A percentile compares a stretch with the other conserved stretches of the same genome.
Evolutionary conservation across 2,329 filamentous ascomycete genomes (phyloP).

Genomic region (Seiridium cupressi): DNA sequence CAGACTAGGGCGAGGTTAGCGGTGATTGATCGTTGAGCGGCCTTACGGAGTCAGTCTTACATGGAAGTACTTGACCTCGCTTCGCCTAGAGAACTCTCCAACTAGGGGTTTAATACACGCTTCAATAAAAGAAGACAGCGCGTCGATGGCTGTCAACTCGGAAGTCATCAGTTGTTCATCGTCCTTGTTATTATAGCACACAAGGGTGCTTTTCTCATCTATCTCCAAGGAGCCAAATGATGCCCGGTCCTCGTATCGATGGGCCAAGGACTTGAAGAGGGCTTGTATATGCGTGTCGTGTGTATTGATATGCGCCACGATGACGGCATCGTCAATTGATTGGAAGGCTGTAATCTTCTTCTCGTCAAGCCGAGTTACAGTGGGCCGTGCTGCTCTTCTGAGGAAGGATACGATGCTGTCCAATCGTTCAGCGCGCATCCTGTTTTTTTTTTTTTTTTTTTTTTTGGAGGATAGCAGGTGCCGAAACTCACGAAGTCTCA

Average conservation of each 20-base stretch:
- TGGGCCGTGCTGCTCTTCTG: constrained; percentile 22
- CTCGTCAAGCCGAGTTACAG: constrained; percentile 20
- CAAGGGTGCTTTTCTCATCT: constrained; percentile 15
- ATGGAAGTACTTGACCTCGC: constrained; percentile 39
- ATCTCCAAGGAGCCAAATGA: constrained; percentile 36
- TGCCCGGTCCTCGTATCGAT: constrained; percentile 35
- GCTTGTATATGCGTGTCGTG: constrained; percentile 25
- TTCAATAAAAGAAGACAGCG: constrained; percentile 36
- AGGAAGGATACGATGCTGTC: constrained; percentile 33
- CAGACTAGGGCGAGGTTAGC: constrained; percentile 22
- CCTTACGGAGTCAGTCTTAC: constrained; percentile 20
- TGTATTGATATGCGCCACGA: constrained; percentile 36
- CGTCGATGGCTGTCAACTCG: constrained; percentile 28
- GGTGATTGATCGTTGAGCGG: neutral
- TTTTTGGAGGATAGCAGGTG: neutral
- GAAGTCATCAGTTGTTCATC: constrained; percentile 29
- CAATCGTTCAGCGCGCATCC: too few species aligned
- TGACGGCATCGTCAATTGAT: constrained; percentile 36
- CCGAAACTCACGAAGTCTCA: constrained; percentile 31
- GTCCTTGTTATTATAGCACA: constrained; percentile 41
- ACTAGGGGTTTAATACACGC: constrained; percentile 38
- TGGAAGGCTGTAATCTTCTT: constrained; percentile 28
- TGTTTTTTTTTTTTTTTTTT: too few species aligned
- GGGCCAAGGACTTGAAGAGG: constrained; percentile 31
- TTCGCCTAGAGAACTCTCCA: constrained; percentile 42